These are phyloP conservation scores for Tricharina praecox DNA, from an alignment of 495 filamentous ascomycete genomes.

Conservation along the genomic window DNA sequence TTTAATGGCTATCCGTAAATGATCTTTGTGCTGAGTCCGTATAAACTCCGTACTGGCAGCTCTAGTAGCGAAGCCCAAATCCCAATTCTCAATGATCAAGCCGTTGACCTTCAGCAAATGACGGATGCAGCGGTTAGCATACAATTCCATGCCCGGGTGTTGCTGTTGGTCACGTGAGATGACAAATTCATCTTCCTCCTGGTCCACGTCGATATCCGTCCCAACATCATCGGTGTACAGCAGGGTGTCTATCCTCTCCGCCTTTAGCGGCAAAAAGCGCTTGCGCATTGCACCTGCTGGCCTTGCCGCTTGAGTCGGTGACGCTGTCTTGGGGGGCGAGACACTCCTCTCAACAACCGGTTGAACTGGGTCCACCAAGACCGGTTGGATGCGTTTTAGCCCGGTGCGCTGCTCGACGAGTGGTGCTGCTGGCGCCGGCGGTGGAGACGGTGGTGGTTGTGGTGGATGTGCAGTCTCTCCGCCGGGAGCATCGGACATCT, in stretches of 20 bases:
- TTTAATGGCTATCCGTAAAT: conserved; percentile 16
- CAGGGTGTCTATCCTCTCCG: conserved; percentile 6
- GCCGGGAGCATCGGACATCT: too few species aligned
- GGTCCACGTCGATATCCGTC: conserved; percentile 3
- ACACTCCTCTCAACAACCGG: not conserved
- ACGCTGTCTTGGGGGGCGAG: not conserved
- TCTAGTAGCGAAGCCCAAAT: not conserved
- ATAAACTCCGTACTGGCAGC: not conserved
- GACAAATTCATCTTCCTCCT: not conserved
- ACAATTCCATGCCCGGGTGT: conserved; percentile 11
- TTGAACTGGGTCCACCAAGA: not conserved
- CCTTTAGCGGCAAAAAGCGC: conserved; percentile 5
- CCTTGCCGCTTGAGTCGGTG: not conserved
- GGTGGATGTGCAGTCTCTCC: too few species aligned
- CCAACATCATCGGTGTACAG: conserved; percentile 9
- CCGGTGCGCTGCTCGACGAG: not conserved
- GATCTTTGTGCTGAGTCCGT: conserved; percentile 4
- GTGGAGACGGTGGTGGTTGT: too few species aligned
- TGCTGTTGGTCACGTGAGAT: too few species aligned
- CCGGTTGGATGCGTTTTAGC: not conserved
- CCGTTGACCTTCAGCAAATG: conserved; percentile 9
- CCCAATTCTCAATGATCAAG: not conserved
- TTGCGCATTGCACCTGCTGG: not conserved
- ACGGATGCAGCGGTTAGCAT: conserved; percentile 16
- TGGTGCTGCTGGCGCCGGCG: not conserved